Evolutionary conservation across 495 filamentous ascomycete genomes (phyloP), one percentile per base, ranked within the genome.

Genomic region (Hyphodiscus hymeniophilus): DNA sequence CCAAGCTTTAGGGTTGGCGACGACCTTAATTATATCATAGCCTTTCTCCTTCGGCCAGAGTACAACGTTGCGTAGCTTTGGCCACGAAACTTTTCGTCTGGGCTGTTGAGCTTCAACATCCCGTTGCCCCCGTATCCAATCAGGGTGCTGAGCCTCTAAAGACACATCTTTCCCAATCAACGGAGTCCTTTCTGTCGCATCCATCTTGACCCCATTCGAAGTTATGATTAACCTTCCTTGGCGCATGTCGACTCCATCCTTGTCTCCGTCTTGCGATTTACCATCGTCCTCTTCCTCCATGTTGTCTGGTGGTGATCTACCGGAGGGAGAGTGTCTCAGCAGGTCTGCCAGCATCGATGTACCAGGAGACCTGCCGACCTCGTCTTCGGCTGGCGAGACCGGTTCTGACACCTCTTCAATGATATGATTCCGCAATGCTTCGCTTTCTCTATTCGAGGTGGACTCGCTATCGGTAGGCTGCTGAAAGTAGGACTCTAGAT

Each of bases 1-100:
- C 87, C 89, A 96, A 33, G 68, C 66, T 58, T 86, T 89, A 2
- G 86, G 84, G 51, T 80, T 77, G 8, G 61, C 34, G 4, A 62
- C 52, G 16, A 56, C 47, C 34, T 50, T 52, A 30, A 53, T 44
- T n/a, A 57, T 52, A 33, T 57, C 49, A 13, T 56, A 3, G 1
- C 46, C 57, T 44, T 57, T 54, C 34, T 57, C 42, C 21, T 40
- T 54, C 15, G 60, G 60, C 54, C 56, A 61, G 31, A n/a, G 30
- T 7, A 64, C 22, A 23, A 54, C 48, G 17, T 51, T 60, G 20
- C 45, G 59, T n/a, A 64, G 31, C 30, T 34, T 53, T 34, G 54
- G 48, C 45, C 31, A 52, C 0, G 53, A 55, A 12, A 34, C 33
- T 17, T 40, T 17, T 16, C 33, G 43, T 13, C 42, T 48, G 11